phyloP scores from a whole-genome alignment of 176 grass and related monocot genomes.

The Zea mays region Zm-B73-REFERENCE-NAM-5.0 NC_050101.1:68697501-68698000 shows the following conservation, averaged over 20 bases:
- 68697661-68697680: slow-evolving; percentile 49
- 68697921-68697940: too few species aligned
- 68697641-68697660: slow-evolving; percentile 4
- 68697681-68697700: slow-evolving; percentile 32
- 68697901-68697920: too few species aligned
- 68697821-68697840: neutral
- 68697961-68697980: too few species aligned
- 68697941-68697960: too few species aligned
- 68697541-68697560: slow-evolving; percentile 78
- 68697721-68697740: slow-evolving; percentile 46
- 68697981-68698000: too few species aligned
- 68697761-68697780: slow-evolving; percentile 14
- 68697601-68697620: slow-evolving; percentile 61
- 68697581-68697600: slow-evolving; percentile 67
- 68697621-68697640: slow-evolving; percentile 57
- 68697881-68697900: neutral
- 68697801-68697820: slow-evolving; percentile 36
- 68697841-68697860: neutral
- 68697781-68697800: slow-evolving; percentile 28
- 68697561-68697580: slow-evolving; percentile 68
- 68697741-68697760: slow-evolving; percentile 43
- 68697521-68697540: slow-evolving; percentile 79
- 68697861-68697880: neutral
- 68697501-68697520: slow-evolving; percentile 57
- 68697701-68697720: slow-evolving; percentile 32